These are phyloP conservation scores for Anthostomella pinea DNA, from an alignment of 2,329 filamentous ascomycete species.

Conservation along the genomic window DNA sequence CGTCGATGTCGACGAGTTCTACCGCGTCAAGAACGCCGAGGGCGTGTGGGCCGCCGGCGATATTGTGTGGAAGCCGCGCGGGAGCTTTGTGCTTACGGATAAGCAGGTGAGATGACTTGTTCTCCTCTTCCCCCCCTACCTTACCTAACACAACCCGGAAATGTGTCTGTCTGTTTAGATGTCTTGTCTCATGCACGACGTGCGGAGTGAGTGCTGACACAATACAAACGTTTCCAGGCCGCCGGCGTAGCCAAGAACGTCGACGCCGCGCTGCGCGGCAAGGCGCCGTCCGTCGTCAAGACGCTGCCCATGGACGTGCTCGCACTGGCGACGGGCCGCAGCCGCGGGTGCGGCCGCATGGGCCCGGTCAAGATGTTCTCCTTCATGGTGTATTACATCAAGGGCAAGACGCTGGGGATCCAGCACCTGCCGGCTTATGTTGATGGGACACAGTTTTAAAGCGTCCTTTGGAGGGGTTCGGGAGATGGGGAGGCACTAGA, in stretches of 20 bases:
- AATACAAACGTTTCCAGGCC: too few relatives aligned
- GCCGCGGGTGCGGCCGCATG: conserved; percentile 48
- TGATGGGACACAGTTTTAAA: conserved; percentile 46
- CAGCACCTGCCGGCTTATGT: conserved; percentile 44
- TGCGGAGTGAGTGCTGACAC: too few relatives aligned
- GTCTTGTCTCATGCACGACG: neutral
- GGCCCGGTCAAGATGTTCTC: conserved; percentile 49
- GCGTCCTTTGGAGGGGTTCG: too few relatives aligned
- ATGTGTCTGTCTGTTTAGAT: too few relatives aligned
- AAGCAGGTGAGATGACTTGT: conserved; percentile 44
- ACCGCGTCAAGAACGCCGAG: conserved; percentile 43
- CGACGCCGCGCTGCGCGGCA: conserved; percentile 44
- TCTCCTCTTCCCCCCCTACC: neutral
- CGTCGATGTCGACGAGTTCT: conserved; percentile 49
- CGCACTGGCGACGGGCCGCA: conserved; percentile 47
- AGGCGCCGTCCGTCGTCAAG: conserved; percentile 43
- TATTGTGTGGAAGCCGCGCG: conserved; percentile 47
- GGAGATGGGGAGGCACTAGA: too few relatives aligned
- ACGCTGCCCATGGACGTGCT: conserved; percentile 48
- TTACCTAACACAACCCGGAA: neutral
- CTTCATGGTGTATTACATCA: conserved; percentile 48
- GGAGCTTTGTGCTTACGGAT: conserved; percentile 42
- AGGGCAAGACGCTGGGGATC: conserved; percentile 49
- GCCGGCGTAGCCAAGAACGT: conserved; percentile 53
- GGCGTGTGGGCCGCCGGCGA: conserved; percentile 55